A percentile compares a stretch with the other conserved stretches of the same genome.
Conservation (phyloP, 192 early-diverging fungal genomes). For the Backusella mclennaniae region DNA sequence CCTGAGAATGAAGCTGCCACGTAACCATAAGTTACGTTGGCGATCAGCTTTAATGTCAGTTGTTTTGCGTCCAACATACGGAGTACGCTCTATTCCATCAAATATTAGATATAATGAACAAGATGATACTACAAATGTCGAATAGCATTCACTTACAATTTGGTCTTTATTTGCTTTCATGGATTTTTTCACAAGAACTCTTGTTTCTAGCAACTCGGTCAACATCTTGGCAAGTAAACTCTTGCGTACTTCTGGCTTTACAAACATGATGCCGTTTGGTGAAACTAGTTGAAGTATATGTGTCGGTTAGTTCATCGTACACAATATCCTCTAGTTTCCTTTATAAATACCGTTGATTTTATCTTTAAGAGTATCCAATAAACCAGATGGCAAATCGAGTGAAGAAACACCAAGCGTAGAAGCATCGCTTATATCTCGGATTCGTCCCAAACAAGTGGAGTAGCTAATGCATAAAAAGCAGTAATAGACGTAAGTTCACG, state of each 20-base stretch:
- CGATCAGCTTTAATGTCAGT: constrained; percentile 84
- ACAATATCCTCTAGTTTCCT: not conserved
- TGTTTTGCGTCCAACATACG: constrained; percentile 81
- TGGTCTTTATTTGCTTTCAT: constrained; percentile 74
- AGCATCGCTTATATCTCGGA: constrained; percentile 30
- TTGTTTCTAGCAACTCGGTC: constrained; percentile 81
- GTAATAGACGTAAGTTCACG: not conserved
- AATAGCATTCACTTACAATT: constrained; percentile 33
- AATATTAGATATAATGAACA: not conserved
- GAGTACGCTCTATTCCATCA: constrained; percentile 44
- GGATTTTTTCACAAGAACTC: constrained; percentile 85
- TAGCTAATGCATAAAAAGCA: constrained; percentile 41
- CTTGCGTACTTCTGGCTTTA: constrained; percentile 77
- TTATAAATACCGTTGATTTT: constrained; percentile 57
- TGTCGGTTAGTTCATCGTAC: not conserved
- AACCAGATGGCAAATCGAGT: constrained; percentile 56
- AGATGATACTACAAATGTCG: not conserved
- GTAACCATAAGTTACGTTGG: constrained; percentile 95
- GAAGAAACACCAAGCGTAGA: constrained; percentile 65
- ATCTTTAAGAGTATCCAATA: constrained; percentile 64
- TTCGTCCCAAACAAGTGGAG: constrained; percentile 83
- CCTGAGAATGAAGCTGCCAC: constrained; percentile 82
- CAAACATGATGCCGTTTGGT: constrained; percentile 86
- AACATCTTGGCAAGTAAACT: constrained; percentile 84
- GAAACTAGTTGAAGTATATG: constrained; percentile 39